Conservation (phyloP, 2,329 filamentous ascomycete species). For the Hypocrella siamensis region DNA sequence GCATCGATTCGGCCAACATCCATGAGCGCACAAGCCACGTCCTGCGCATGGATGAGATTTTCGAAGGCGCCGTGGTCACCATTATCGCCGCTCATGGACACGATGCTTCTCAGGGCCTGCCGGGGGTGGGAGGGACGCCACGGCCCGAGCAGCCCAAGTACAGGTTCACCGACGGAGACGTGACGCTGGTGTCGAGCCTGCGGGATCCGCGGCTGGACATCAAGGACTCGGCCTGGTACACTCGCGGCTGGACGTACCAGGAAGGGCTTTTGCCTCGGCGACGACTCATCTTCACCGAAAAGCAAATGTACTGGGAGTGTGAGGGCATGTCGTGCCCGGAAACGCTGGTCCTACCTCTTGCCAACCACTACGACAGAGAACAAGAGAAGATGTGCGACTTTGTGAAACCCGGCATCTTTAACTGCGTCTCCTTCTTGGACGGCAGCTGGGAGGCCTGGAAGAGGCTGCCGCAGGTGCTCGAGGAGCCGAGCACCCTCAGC, state of each 20-base stretch:
- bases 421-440: constrained; percentile 18
- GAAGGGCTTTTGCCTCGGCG: constrained; percentile 20
- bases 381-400: constrained; percentile 20
- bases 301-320: constrained; percentile 24
- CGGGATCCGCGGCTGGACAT: constrained; percentile 14
- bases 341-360: constrained; percentile 14
- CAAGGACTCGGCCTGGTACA: constrained; percentile 17
- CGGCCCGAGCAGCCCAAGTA: constrained; percentile 15
- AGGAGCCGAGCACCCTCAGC: constrained; percentile 17
- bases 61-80: constrained; percentile 16
- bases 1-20: constrained; percentile 12
- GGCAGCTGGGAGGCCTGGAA: constrained; percentile 21
- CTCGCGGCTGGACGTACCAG: constrained; percentile 23
- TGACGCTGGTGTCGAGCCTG: constrained; percentile 17
- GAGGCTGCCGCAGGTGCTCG: constrained; percentile 11
- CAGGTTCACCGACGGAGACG: constrained; percentile 14
- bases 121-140: constrained; percentile 15
- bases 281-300: constrained; percentile 21
- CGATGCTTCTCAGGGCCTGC: constrained; percentile 17
- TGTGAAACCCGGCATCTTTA: constrained; percentile 17
- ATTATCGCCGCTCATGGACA: constrained; percentile 22
- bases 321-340: constrained; percentile 21
- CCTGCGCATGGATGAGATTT: constrained; percentile 21
- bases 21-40: constrained; percentile 15
- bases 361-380: constrained; percentile 15